Evolutionary conservation across 2,329 filamentous ascomycete species (phyloP), one percentile per base, ranked within the genome.

Genomic region (Aspergillus aculeatus): DNA sequence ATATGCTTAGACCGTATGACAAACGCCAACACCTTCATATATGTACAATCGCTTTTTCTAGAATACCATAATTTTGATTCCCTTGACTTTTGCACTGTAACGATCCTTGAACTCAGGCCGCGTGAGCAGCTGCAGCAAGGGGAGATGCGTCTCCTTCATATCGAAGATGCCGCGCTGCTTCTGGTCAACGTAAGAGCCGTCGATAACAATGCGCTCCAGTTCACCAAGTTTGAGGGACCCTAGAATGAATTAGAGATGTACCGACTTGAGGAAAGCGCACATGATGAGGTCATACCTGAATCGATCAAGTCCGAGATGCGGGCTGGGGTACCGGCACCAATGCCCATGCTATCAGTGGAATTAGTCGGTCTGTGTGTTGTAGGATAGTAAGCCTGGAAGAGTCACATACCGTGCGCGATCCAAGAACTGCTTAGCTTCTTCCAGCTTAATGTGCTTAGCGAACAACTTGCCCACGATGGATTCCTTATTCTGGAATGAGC

Each of bases 401-500:
- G n/a, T 5, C 14, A 67, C 74, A 48, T 72, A 83, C 80, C 82
- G 83, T 55, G 80, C 81, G 63, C 81, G 84, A 69, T 89, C 83
- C 47, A 96, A 85, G 71, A 90, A 90, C 60, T 89, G 83, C 55
- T 93, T 86, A 35, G 93, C 90, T 69, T 98, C 94, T 56, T 91
- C 86, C 11, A 99, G 78, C 78, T 99, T 99, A 81, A 99, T 96
- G 75, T 99, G 95, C 76, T 99, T 99, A 32, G 95, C 94, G 75
- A 99, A 99, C 72, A 99, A 81, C 76, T 99, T 99, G 2, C 91
- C 90, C 1, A 99, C 88, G 50, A 86, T 84, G 53, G 84, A 86
- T 9, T 91, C 87, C 73, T 95, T 92, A 55, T 83, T 88, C 72
- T 93, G 90, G 68, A 95, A 94, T 65, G 87, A 87, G 51, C 92